Percentiles rank a stretch among this genome's conserved stretches.
phyloP scores from a whole-genome alignment of 768 basidiomycete genomes.

The Podaxis sp. region DNA sequence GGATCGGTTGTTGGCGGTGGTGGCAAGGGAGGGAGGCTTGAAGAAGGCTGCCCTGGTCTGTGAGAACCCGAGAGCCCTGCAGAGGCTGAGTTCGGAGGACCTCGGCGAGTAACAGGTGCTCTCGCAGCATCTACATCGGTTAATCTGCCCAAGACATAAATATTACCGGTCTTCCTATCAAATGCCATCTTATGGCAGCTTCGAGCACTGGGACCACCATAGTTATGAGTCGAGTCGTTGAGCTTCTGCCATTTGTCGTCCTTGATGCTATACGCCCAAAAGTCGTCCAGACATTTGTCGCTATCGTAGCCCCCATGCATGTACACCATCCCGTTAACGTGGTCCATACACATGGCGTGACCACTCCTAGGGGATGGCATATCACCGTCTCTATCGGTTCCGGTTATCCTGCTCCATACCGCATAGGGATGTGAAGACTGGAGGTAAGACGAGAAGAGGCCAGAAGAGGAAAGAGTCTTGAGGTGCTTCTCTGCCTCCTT shows the following conservation, averaged over 20 bases:
- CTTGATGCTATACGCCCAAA: conserved; percentile 69
- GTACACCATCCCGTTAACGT: conserved; percentile 59
- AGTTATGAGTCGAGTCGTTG: conserved; percentile 50
- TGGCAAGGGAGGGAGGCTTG: conserved; percentile 2
- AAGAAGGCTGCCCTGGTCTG: background rate
- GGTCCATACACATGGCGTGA: conserved; percentile 80
- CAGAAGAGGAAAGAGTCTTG: conserved; percentile 43
- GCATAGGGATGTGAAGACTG: conserved; percentile 56
- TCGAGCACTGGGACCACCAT: conserved; percentile 69
- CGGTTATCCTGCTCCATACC: conserved; percentile 58
- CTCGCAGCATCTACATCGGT: conserved; percentile 47
- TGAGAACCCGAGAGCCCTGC: background rate
- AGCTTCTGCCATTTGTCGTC: conserved; percentile 61
- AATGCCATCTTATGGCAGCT: conserved; percentile 85
- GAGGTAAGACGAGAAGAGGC: conserved; percentile 63
- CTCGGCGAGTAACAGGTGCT: conserved; percentile 1
- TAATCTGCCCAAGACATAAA: conserved; percentile 73
- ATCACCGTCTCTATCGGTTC: conserved; percentile 64
- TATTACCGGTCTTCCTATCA: conserved; percentile 63
- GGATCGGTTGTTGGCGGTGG: conserved; percentile 6
- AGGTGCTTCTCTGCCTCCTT: conserved; percentile 53
- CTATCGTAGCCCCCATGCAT: conserved; percentile 83
- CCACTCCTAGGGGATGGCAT: conserved; percentile 69
- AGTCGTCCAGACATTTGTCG: conserved; percentile 68
- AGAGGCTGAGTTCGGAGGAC: background rate